Percentiles rank a stretch among this genome's conserved stretches.
Conservation (phyloP, 352 stramenopile genomes). For the Pythium aristosporum region DNA sequence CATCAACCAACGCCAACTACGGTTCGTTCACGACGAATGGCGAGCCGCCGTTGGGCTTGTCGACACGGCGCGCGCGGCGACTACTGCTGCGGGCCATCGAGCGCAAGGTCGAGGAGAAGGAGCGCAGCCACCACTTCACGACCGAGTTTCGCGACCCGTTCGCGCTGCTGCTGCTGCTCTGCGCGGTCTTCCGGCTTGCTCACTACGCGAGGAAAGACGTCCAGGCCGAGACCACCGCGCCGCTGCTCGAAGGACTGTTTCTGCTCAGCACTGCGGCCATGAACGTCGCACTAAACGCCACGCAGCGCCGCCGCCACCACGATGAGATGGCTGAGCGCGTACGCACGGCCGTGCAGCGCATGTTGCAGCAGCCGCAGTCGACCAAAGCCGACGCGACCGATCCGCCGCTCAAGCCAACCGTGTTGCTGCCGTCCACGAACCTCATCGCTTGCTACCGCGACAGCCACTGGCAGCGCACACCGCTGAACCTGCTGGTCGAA, state of each 20-base stretch:
- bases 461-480: slow-evolving; percentile 74
- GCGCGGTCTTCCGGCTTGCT: slow-evolving; percentile 56
- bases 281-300: slow-evolving; percentile 65
- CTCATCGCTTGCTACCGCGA: slow-evolving; percentile 82
- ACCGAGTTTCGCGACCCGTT: slow-evolving; percentile 78
- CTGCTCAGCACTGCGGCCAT: slow-evolving; percentile 51
- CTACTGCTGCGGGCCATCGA: slow-evolving; percentile 67
- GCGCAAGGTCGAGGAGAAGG: slow-evolving; percentile 71
- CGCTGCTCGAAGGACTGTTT: slow-evolving; percentile 58
- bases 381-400: neutral
- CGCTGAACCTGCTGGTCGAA: slow-evolving; percentile 83
- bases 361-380: slow-evolving; percentile 28
- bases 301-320: slow-evolving; percentile 68
- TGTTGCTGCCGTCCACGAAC: slow-evolving; percentile 75
- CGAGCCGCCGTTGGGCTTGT: slow-evolving; percentile 45
- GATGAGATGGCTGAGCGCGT: slow-evolving; percentile 79
- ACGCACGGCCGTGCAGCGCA: slow-evolving; percentile 60
- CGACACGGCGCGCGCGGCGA: slow-evolving; percentile 43
- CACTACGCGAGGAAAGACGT: slow-evolving; percentile 42
- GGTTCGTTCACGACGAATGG: slow-evolving; percentile 18
- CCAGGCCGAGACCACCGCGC: slow-evolving; percentile 26
- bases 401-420: slow-evolving; percentile 32
- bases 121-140: slow-evolving; percentile 55
- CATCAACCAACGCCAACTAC: slow-evolving; percentile 13
- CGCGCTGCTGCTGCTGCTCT: slow-evolving; percentile 63